phyloP scores from a whole-genome alignment of 164 flowering plant genomes.

The Stephania japonica region DNA sequence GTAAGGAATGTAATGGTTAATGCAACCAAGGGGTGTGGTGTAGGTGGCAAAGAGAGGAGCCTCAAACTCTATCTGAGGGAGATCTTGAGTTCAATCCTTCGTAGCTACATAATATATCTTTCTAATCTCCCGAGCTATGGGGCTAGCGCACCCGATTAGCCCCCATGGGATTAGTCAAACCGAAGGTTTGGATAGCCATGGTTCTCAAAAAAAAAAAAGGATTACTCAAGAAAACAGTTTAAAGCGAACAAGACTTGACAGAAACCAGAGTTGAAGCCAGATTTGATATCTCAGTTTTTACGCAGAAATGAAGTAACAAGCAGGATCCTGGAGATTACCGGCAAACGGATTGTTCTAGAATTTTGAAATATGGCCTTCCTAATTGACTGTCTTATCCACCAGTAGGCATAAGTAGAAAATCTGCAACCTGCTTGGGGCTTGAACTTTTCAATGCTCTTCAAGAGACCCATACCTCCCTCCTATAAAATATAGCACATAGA shows the following conservation, averaged over 20 bases:
- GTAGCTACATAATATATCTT: too few relatives aligned
- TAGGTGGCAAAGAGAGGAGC: too few relatives aligned
- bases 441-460: slow-evolving; percentile 84
- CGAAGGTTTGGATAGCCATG: too few relatives aligned
- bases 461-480: slow-evolving; percentile 94
- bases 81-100: too few relatives aligned
- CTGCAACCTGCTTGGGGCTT: slow-evolving; percentile 81
- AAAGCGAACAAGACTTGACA: slow-evolving; percentile 5
- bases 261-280: neutral
- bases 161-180: too few relatives aligned
- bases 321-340: slow-evolving; percentile 41
- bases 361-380: slow-evolving; percentile 65
- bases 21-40: too few relatives aligned
- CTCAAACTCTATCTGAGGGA: too few relatives aligned
- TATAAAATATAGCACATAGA: slow-evolving; percentile 19
- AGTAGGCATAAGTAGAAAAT: slow-evolving; percentile 84
- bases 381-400: slow-evolving; percentile 87
- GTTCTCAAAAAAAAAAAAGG: neutral
- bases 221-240: neutral
- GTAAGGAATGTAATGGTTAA: too few relatives aligned
- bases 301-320: neutral
- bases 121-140: too few relatives aligned
- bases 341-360: slow-evolving; percentile 78
- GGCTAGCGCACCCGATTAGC: too few relatives aligned
- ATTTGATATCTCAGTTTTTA: neutral